Base-by-base conservation (phyloP, 176 grass and related monocot species). In the sorghum (Sorghum bicolor) region DNA sequence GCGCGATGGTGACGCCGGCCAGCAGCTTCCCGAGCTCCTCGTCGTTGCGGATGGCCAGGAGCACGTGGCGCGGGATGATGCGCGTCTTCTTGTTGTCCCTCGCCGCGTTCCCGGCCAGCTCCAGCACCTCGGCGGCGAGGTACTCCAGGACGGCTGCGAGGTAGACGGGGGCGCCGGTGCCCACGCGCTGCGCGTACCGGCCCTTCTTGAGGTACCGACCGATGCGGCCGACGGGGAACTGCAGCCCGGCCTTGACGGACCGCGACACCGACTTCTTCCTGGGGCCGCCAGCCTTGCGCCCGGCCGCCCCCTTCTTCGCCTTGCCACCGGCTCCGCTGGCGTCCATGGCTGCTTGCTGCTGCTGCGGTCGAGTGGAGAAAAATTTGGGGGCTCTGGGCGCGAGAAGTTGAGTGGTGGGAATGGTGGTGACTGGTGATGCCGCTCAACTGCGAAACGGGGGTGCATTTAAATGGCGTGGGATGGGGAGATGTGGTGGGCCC, bases 161-260 rank as follows among this genome's bases (percentile, higher is more conserved):
- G 65, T 85, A 77, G 53, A 85, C 83, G 30, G 88, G 83, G 41
- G 83, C 88, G 12, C 82, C 82, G 5, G 64, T 36, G 48, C 78
- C 87, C 40, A 89, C 81, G 34, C 87, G 87, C 32, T 80, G 80
- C 76, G 87, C 81, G 68, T 89, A 89, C 66, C 82, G 82, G 16
- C 82, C 82, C 37, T 64, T 39, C 77, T 89, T 89, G 52, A 89
- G 87, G 82, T 70, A 89, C 8, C 87, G 87, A 28, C 77, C 87
- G 77, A 89, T 89, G 3, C 87, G 76, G 45, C 87, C 77, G 38
- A 89, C 87, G 62, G 87, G 87, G 70, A 89, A 89, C 77, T 89
- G 87, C 8, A 89, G 87, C 4, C 87, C 87, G 52, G 87, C 87
- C 82, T 85, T 89, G 25, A 73, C 68, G 52, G 80, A 82, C 67